phyloP scores from a whole-genome alignment of 352 stramenopile species.

The Discostella stelligera region DNA sequence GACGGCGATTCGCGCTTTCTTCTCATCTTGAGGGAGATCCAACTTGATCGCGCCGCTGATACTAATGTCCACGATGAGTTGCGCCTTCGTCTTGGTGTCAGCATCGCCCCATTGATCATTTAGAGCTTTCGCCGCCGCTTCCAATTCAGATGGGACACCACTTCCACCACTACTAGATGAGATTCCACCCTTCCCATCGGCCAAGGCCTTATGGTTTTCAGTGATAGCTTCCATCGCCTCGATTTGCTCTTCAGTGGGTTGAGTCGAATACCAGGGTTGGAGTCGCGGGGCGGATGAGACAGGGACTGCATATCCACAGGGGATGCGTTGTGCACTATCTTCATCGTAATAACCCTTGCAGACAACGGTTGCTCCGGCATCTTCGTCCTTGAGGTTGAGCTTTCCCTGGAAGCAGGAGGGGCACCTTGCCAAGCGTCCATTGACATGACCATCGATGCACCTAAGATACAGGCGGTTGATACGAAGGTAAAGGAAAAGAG shows the following conservation, averaged over 20 bases:
- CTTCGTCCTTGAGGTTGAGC: conserved; percentile 58
- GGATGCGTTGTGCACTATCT: conserved; percentile 34
- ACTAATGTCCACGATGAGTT: conserved; percentile 47
- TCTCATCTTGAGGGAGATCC: conserved; percentile 64
- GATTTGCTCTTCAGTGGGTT: conserved; percentile 69
- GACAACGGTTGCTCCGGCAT: conserved; percentile 51
- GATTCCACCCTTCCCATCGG: conserved; percentile 9
- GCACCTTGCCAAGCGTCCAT: conserved; percentile 67
- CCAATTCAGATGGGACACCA: conserved; percentile 27
- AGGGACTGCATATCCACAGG: conserved; percentile 35
- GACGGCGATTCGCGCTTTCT: conserved; percentile 50
- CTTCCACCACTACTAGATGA: background rate
- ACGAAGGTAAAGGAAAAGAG: conserved; percentile 6
- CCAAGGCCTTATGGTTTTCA: conserved; percentile 34
- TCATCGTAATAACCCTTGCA: conserved; percentile 73
- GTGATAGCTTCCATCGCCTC: conserved; percentile 60
- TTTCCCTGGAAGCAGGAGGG: conserved; percentile 55
- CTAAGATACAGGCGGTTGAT: conserved; percentile 28
- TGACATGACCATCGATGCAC: conserved; percentile 64
- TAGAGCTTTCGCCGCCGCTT: conserved; percentile 31
- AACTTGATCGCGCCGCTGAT: conserved; percentile 34
- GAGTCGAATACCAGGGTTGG: conserved; percentile 53
- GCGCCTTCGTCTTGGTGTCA: conserved; percentile 25
- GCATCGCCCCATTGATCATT: conserved; percentile 37
- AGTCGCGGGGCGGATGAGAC: conserved; percentile 36